Percentiles rank a stretch among this genome's conserved stretches.
These are phyloP conservation scores for Hemerocallis citrina DNA, from an alignment of 106 monocot species.

Conservation along the genomic window DNA sequence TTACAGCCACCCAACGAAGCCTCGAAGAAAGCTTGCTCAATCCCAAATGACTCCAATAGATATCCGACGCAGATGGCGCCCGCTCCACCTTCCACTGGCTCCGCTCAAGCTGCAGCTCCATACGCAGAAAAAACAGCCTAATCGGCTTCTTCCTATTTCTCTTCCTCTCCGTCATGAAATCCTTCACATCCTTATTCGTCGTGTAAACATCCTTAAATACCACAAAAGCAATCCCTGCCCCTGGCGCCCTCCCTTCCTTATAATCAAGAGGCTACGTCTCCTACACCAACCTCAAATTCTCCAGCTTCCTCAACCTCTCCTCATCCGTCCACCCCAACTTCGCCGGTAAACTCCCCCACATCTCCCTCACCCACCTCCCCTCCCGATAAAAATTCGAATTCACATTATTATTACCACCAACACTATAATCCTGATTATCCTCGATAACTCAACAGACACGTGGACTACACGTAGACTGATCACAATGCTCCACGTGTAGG, in stretches of 20 bases:
- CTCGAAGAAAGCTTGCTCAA: conserved; percentile 61
- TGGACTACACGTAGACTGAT: too few relatives aligned
- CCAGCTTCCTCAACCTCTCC: conserved; percentile 56
- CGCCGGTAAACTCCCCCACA: conserved; percentile 17
- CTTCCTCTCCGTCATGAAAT: conserved; percentile 65
- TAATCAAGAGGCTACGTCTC: conserved; percentile 50
- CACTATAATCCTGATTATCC: too few relatives aligned
- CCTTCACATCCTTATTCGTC: conserved; percentile 82
- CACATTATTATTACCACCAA: too few relatives aligned
- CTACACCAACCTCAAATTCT: conserved; percentile 38
- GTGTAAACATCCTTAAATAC: conserved; percentile 91
- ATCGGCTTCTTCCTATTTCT: conserved; percentile 60
- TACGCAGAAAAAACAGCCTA: conserved; percentile 73
- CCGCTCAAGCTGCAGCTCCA: conserved; percentile 89
- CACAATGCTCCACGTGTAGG: too few relatives aligned
- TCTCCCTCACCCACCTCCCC: conserved; percentile 24
- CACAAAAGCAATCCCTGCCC: conserved; percentile 88
- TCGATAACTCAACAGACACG: too few relatives aligned
- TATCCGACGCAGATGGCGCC: conserved; percentile 87
- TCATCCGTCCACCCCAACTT: conserved; percentile 73
- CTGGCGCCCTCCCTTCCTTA: conserved; percentile 66
- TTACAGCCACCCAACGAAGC: conserved; percentile 66
- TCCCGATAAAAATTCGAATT: too few relatives aligned
- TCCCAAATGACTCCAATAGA: conserved; percentile 96
- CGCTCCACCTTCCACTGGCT: conserved; percentile 89